Percentiles rank a stretch among this genome's conserved stretches.
These are phyloP conservation scores for Bipolaris victoriae DNA, from an alignment of 2,329 filamentous ascomycete species.

Conservation along the genomic window DNA sequence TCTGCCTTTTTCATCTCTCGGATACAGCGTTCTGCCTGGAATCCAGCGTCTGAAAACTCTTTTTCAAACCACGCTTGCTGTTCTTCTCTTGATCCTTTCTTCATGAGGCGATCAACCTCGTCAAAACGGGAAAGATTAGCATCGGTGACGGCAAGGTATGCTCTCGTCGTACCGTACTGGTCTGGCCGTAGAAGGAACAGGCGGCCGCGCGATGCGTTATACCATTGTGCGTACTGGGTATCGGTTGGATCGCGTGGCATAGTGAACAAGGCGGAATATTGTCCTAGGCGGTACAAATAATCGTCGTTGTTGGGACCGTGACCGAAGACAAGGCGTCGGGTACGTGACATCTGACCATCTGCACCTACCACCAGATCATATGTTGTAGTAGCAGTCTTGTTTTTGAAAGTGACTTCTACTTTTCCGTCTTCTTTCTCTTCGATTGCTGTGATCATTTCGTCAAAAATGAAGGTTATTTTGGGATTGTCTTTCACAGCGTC, in stretches of 20 bases:
- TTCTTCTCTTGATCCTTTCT: slow-evolving; percentile 21
- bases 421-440: slow-evolving; percentile 30
- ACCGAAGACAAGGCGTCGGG: slow-evolving; percentile 35
- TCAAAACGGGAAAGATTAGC: slow-evolving; percentile 26
- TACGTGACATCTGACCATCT: slow-evolving; percentile 41
- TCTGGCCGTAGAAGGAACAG: slow-evolving; percentile 32
- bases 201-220: slow-evolving; percentile 30
- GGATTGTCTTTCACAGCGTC: slow-evolving; percentile 44
- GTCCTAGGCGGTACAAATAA: slow-evolving; percentile 32
- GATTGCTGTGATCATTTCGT: slow-evolving; percentile 37
- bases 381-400: slow-evolving; percentile 15
- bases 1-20: slow-evolving; percentile 48
- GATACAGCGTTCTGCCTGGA: slow-evolving; percentile 47
- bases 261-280: slow-evolving; percentile 42
- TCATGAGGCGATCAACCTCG: slow-evolving; percentile 22
- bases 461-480: slow-evolving; percentile 45
- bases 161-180: slow-evolving; percentile 28
- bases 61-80: slow-evolving; percentile 33
- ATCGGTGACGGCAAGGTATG: slow-evolving; percentile 28
- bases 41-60: slow-evolving; percentile 48
- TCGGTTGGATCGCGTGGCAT: slow-evolving; percentile 31
- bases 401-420: slow-evolving; percentile 52
- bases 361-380: slow-evolving; percentile 42
- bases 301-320: slow-evolving; percentile 27
- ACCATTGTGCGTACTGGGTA: slow-evolving; percentile 35